Conservation (phyloP, 2,329 filamentous ascomycete species). For the Colletotrichum sidae region DNA sequence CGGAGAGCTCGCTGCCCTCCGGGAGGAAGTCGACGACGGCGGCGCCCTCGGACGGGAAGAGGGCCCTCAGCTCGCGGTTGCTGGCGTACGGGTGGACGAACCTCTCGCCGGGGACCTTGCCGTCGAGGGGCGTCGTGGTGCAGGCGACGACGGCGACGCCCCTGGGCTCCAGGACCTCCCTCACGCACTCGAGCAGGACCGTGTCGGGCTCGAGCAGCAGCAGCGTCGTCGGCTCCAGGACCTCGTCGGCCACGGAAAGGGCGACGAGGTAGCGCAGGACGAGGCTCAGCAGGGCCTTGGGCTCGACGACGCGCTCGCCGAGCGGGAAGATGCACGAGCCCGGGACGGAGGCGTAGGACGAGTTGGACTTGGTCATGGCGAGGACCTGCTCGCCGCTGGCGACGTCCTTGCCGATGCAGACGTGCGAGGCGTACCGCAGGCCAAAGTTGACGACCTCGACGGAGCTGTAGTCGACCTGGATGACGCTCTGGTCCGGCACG, state of each 20-base stretch:
- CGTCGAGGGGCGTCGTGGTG: conserved; percentile 37
- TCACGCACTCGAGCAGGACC: conserved; percentile 43
- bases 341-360: conserved; percentile 47
- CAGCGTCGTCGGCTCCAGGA: conserved; percentile 32
- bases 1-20: conserved; percentile 42
- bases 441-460: conserved; percentile 44
- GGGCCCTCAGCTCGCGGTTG: conserved; percentile 42
- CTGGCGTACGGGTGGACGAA: conserved; percentile 45
- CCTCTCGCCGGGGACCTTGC: conserved; percentile 3
- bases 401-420: conserved; percentile 49
- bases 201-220: conserved; percentile 50
- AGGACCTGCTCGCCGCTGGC: conserved; percentile 42
- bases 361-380: conserved; percentile 46
- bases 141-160: conserved; percentile 39
- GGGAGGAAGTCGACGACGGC: conserved; percentile 50
- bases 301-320: conserved; percentile 24
- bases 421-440: conserved; percentile 39
- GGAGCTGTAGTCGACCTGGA: conserved; percentile 53
- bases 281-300: conserved; percentile 40
- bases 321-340: conserved; percentile 38
- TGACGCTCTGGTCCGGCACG: conserved; percentile 22
- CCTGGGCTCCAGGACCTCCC: conserved; percentile 37
- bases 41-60: conserved; percentile 41
- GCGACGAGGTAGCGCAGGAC: conserved; percentile 42
- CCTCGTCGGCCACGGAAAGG: conserved; percentile 32